Base-by-base conservation (phyloP, 2,329 filamentous ascomycete genomes). In the Dissoconium aciculare region DNA sequence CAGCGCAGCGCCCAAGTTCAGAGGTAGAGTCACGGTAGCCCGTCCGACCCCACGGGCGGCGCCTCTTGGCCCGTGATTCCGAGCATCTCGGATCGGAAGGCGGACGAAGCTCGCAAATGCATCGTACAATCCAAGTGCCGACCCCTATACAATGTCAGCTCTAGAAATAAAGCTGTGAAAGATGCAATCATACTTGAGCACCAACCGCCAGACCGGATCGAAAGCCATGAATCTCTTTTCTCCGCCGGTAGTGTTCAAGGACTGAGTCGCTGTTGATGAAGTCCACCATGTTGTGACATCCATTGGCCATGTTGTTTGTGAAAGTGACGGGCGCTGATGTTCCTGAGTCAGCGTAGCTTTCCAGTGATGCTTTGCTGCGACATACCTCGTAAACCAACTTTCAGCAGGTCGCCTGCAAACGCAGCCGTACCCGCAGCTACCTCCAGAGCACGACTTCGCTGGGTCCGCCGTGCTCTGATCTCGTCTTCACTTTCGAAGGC, bases 301-400 rank as follows among this genome's bases (percentile, higher is more conserved):
- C 19, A 23, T 23, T 23, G 19, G 19, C 19, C 8, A 23, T n/a
- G 19, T 23, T 23, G 19, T 8, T 8, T 8, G 19, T 23, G 8
- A 23, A 8, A n/a, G 19, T 23, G 8, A 23, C 19, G n/a, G 19
- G 19, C 8, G 19, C 19, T 23, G 19, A 23, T 8, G n/a, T 8
- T 8, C n/a, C n/a, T n/a, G 8, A 23, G 19, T 23, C 19, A 23
- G 19, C 19, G n/a, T 8, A 8, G n/a, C 8, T 8, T 8, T 23
- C 8, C 19, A 23, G 8, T n/a, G n/a, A 23, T 8, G n/a, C 19
- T 23, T 8, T 8, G 19, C n/a, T 8, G 19, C n/a, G 19, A n/a
- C 19, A 8, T 23, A 23, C 19, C 19, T 23, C 19, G 19, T 23
- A 23, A 23, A n/a, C 19, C 19, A n/a, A 23, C 19, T n/a, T 23